A percentile compares a stretch with the other conserved stretches of the same genome.
Evolutionary conservation across 306 rosid genomes (phyloP).

Genomic region (Lathyrus aphaca): DNA sequence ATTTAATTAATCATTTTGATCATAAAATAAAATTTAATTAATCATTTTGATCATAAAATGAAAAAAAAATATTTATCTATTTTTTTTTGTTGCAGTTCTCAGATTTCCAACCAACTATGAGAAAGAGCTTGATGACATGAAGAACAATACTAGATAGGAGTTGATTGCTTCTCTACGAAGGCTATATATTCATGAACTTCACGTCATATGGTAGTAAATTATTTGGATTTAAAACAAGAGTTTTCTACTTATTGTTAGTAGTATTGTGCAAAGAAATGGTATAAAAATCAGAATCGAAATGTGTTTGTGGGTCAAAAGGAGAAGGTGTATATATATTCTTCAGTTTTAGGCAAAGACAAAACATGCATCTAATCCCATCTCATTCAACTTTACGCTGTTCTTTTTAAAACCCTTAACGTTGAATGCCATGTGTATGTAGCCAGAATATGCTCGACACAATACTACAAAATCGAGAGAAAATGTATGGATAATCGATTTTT

Average conservation of each 20-base stretch:
- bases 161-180: constrained; percentile 94
- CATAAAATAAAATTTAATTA: too few species aligned
- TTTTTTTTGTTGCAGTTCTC: background rate
- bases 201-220: too few species aligned
- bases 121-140: constrained; percentile 79
- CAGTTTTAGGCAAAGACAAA: constrained; percentile 18
- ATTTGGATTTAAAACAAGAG: too few species aligned
- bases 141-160: constrained; percentile 90
- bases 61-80: too few species aligned
- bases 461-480: constrained; percentile 11
- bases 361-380: background rate
- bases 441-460: constrained; percentile 27
- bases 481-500: constrained; percentile 16
- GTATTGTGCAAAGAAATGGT: background rate
- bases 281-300: constrained; percentile 14
- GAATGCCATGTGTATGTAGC: constrained; percentile 14
- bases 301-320: constrained; percentile 16
- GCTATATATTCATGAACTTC: constrained; percentile 30
- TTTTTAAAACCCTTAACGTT: constrained; percentile 16
- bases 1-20: too few species aligned
- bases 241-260: too few species aligned
- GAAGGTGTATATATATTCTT: constrained; percentile 13
- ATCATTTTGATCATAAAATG: too few species aligned
- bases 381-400: background rate
- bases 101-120: constrained; percentile 72